Evolutionary conservation across 768 basidiomycete species (phyloP).

Genomic region (Mycena haematopus): DNA sequence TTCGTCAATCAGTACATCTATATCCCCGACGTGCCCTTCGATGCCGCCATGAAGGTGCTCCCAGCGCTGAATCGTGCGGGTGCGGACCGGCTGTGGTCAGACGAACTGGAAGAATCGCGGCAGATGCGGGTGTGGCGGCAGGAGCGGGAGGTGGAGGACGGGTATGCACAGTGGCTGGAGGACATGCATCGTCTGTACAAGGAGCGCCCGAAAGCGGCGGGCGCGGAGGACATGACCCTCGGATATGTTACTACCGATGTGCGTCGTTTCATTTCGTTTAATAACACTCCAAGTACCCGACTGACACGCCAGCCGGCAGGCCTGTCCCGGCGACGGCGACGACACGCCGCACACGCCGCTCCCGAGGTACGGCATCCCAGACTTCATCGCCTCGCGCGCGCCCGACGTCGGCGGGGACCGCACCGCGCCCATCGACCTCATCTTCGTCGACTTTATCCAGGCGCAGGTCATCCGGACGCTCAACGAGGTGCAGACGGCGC

Average conservation of each 20-base stretch:
- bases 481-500: conserved; percentile 47
- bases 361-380: conserved; percentile 21
- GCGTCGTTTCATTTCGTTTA: conserved; percentile 1
- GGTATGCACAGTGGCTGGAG: conserved; percentile 48
- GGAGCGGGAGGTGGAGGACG: conserved; percentile 46
- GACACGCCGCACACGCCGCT: conserved; percentile 29
- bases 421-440: conserved; percentile 49
- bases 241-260: conserved; percentile 61
- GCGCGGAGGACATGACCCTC: conserved; percentile 41
- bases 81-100: conserved; percentile 23
- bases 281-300: too few species aligned
- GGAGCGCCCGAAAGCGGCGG: conserved; percentile 30
- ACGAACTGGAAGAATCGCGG: conserved; percentile 2
- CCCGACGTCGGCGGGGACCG: conserved; percentile 44
- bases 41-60: conserved; percentile 48
- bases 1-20: conserved; percentile 56
- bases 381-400: conserved; percentile 32
- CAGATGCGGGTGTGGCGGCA: conserved; percentile 13
- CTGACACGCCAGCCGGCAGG: too few species aligned
- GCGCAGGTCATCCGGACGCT: conserved; percentile 45
- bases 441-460: conserved; percentile 60
- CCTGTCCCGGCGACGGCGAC: conserved; percentile 36
- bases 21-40: conserved; percentile 48
- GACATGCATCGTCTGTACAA: conserved; percentile 41
- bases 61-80: conserved; percentile 36